phyloP scores from a whole-genome alignment of 495 filamentous ascomycete species.

The Trichocladium uniseriatum region DNA sequence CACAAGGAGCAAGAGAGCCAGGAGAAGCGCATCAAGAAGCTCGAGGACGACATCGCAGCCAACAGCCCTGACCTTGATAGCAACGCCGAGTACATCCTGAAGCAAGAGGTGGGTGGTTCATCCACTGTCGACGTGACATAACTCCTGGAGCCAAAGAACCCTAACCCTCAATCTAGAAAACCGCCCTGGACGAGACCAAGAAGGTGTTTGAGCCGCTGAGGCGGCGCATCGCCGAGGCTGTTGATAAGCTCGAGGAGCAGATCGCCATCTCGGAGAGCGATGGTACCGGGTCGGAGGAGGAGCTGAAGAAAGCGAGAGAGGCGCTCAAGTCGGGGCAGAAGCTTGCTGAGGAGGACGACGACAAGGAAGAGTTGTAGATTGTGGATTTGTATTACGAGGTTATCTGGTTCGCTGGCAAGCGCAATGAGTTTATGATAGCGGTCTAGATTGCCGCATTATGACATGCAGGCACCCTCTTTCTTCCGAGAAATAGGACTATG shows the following conservation, averaged over 20 bases:
- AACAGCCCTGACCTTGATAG: conserved; percentile 43
- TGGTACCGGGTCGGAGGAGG: conserved; percentile 49
- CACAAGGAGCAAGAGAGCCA: conserved; percentile 71
- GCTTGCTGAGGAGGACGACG: conserved; percentile 18
- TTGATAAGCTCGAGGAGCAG: conserved; percentile 57
- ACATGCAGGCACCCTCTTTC: neutral
- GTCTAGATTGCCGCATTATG: neutral
- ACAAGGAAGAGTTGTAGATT: neutral
- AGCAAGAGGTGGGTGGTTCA: conserved; percentile 62
- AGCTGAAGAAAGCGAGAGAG: conserved; percentile 52
- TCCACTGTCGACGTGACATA: neutral
- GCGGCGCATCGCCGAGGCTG: conserved; percentile 54
- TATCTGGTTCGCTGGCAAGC: neutral
- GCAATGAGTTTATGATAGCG: neutral
- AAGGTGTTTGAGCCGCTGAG: conserved; percentile 62
- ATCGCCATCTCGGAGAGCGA: conserved; percentile 46
- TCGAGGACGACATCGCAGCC: conserved; percentile 42
- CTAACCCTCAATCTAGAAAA: conserved; percentile 43
- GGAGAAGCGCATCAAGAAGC: conserved; percentile 58
- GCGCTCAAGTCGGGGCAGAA: conserved; percentile 34
- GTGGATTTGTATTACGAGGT: neutral
- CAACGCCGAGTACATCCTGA: conserved; percentile 62
- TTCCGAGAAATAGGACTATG: conserved; percentile 18
- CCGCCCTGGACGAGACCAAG: conserved; percentile 72
- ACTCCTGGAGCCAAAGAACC: conserved; percentile 13